Conservation (phyloP, 208 protist species). For the Trypanosoma mega region DNA sequence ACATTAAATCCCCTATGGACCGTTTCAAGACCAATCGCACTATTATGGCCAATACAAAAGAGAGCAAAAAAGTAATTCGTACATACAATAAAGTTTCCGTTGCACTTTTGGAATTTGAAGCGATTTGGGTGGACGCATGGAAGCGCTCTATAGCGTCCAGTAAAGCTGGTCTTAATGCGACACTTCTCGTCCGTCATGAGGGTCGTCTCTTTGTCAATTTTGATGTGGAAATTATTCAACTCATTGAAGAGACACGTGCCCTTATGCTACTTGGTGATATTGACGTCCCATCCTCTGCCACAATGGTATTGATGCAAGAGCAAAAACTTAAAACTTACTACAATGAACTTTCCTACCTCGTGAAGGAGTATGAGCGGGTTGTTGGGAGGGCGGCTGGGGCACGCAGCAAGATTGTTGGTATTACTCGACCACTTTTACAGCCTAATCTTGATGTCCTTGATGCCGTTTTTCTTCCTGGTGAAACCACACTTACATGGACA, state of each 20-base stretch:
- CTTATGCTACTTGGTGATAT: constrained; percentile 93
- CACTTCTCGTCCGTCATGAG: constrained; percentile 94
- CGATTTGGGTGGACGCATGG: constrained; percentile 95
- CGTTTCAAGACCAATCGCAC: constrained; percentile 94
- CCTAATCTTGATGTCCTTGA: constrained; percentile 92
- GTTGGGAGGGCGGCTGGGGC: constrained; percentile 51
- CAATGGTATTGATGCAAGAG: constrained; percentile 93
- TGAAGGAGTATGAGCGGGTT: constrained; percentile 91
- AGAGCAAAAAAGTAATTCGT: constrained; percentile 95
- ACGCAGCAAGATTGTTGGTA: constrained; percentile 73
- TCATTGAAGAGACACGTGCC: constrained; percentile 96
- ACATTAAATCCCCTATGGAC: constrained; percentile 97
- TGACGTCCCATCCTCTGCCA: constrained; percentile 87
- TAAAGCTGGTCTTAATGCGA: constrained; percentile 94
- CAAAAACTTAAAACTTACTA: constrained; percentile 95
- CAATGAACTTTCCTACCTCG: constrained; percentile 91
- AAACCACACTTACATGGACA: constrained; percentile 94
- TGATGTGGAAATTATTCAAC: constrained; percentile 94
- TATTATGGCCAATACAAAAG: constrained; percentile 94
- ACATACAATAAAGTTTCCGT: constrained; percentile 96
- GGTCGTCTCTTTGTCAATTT: constrained; percentile 98
- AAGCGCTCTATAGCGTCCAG: constrained; percentile 92
- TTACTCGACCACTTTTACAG: constrained; percentile 88
- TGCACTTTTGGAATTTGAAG: constrained; percentile 96
- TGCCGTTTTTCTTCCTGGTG: constrained; percentile 84